phyloP scores from a whole-genome alignment of 495 filamentous ascomycete species.

The Immersiella caudata region DNA sequence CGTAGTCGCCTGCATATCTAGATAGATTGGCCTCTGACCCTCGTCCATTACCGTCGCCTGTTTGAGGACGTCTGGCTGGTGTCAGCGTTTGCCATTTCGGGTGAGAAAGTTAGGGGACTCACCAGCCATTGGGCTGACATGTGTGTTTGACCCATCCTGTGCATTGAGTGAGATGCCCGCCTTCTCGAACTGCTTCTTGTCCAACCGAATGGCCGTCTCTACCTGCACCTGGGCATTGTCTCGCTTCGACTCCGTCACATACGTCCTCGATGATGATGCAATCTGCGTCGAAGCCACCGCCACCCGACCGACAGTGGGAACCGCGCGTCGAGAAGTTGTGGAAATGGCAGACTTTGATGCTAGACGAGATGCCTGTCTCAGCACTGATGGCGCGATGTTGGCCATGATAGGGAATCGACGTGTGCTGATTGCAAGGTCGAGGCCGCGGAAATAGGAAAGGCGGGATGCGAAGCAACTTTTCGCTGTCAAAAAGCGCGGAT shows the following conservation, averaged over 20 bases:
- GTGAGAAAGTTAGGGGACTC: slow-evolving; percentile 16
- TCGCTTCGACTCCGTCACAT: slow-evolving; percentile 83
- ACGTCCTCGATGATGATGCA: slow-evolving; percentile 55
- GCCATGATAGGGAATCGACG: slow-evolving; percentile 58
- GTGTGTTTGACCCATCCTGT: slow-evolving; percentile 56
- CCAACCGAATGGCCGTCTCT: slow-evolving; percentile 78
- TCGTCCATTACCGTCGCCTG: slow-evolving; percentile 93
- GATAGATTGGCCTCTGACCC: slow-evolving; percentile 91
- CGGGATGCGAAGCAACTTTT: slow-evolving; percentile 8
- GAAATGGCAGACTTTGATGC: slow-evolving; percentile 58
- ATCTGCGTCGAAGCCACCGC: slow-evolving; percentile 33
- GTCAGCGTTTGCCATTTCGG: slow-evolving; percentile 12
- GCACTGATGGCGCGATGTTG: slow-evolving; percentile 66
- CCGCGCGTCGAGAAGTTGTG: slow-evolving; percentile 50
- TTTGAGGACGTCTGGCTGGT: slow-evolving; percentile 70
- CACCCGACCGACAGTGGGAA: slow-evolving; percentile 48
- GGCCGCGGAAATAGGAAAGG: neutral
- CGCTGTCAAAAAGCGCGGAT: slow-evolving; percentile 10
- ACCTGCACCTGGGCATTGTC: slow-evolving; percentile 80
- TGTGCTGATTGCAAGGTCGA: slow-evolving; percentile 15
- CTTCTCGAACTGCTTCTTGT: slow-evolving; percentile 81
- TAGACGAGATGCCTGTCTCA: slow-evolving; percentile 78
- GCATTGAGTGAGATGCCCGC: slow-evolving; percentile 62
- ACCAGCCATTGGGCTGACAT: slow-evolving; percentile 79
- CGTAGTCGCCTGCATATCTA: slow-evolving; percentile 99